Conservation (phyloP, 495 filamentous ascomycete species). For the Echria macrotheca region DNA sequence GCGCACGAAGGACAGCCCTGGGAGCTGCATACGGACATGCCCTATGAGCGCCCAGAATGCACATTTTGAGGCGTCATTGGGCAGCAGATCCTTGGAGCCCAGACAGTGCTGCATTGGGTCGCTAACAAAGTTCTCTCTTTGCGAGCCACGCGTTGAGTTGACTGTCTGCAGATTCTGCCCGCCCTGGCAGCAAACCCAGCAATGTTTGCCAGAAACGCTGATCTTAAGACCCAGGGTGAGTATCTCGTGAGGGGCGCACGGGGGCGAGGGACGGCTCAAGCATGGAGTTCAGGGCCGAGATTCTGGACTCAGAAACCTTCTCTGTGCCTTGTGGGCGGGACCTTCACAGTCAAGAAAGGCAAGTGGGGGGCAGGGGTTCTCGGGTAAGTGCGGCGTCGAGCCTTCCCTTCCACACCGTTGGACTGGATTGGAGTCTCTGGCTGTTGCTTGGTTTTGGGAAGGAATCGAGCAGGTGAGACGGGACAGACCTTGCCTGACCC, state of each 20-base stretch:
- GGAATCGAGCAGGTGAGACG: slow-evolving; percentile 1
- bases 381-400: slow-evolving; percentile 14
- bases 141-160: background rate
- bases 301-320: too few relatives aligned
- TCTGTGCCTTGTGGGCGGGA: too few relatives aligned
- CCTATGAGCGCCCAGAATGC: slow-evolving; percentile 32
- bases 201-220: background rate
- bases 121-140: background rate
- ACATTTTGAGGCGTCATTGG: slow-evolving; percentile 27
- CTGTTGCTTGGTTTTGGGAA: background rate
- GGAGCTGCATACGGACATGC: slow-evolving; percentile 27
- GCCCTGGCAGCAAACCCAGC: too few relatives aligned
- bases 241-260: background rate
- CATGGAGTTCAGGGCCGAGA: too few relatives aligned
- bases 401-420: background rate
- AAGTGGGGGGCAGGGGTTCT: slow-evolving; percentile 7
- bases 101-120: slow-evolving; percentile 10
- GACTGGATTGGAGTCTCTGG: background rate
- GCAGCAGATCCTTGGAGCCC: slow-evolving; percentile 21
- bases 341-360: too few relatives aligned
- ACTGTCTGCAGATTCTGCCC: background rate
- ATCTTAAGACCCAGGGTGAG: slow-evolving; percentile 5
- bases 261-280: too few relatives aligned
- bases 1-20: slow-evolving; percentile 25
- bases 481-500: slow-evolving; percentile 1